Percentiles rank a stretch among this genome's conserved stretches.
phyloP scores from a whole-genome alignment of 1,284 basidiomycete species.

The Puccinia horiana region DNA sequence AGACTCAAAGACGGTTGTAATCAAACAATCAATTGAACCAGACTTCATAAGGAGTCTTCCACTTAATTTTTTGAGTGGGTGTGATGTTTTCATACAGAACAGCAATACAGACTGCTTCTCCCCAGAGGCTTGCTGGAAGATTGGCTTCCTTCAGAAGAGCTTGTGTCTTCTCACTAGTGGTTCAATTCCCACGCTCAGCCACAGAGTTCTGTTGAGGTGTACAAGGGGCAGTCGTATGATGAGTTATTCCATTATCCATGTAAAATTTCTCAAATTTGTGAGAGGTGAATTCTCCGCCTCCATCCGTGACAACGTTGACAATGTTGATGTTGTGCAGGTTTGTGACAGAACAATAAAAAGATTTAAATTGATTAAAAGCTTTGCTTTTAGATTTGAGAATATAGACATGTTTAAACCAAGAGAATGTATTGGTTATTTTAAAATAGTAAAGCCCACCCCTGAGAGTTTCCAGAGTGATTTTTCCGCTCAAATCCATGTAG shows the following conservation, averaged over 20 bases:
- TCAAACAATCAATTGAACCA: background rate
- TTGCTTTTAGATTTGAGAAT: background rate
- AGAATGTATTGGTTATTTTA: slow-evolving; percentile 20
- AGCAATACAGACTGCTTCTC: slow-evolving; percentile 56
- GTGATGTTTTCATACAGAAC: slow-evolving; percentile 58
- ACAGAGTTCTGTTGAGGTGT: too few relatives aligned
- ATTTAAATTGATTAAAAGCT: background rate
- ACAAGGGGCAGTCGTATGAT: too few relatives aligned
- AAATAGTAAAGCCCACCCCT: background rate
- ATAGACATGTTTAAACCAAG: slow-evolving; percentile 12
- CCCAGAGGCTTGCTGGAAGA: slow-evolving; percentile 58
- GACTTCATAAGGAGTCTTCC: background rate
- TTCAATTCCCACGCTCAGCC: slow-evolving; percentile 56
- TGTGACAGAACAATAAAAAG: background rate
- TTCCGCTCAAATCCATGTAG: too few relatives aligned
- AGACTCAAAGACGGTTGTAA: background rate
- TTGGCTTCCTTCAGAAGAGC: slow-evolving; percentile 55
- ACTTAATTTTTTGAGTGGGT: background rate
- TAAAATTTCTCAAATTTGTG: background rate
- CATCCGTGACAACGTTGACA: background rate
- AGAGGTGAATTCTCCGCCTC: background rate
- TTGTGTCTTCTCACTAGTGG: slow-evolving; percentile 54
- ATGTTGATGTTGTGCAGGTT: background rate
- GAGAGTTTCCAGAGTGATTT: background rate
- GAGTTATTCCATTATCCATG: background rate